Evolutionary conservation across 2,329 filamentous ascomycete species (phyloP).

Genomic region (Pyrenophora seminiperda): DNA sequence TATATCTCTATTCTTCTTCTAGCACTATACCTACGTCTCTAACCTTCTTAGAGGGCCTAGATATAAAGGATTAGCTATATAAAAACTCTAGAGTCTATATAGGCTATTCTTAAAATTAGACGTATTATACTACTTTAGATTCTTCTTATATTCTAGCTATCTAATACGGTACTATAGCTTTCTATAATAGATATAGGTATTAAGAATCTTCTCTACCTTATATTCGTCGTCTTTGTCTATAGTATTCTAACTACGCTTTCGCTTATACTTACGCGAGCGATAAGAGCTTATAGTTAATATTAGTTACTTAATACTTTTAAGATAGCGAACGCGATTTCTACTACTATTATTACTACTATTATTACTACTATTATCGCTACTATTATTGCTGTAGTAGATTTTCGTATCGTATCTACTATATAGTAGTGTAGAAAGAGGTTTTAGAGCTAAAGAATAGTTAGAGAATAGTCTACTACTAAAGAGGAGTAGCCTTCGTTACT

Average conservation of each 20-base stretch:
- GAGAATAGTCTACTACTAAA: too few species aligned
- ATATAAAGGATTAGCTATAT: neutral
- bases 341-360: neutral
- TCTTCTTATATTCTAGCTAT: neutral
- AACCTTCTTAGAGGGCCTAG: neutral
- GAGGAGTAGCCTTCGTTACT: too few species aligned
- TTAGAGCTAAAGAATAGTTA: too few species aligned
- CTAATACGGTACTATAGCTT: neutral
- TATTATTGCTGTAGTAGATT: neutral
- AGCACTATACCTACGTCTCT: neutral
- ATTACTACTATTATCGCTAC: neutral
- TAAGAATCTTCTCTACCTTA: neutral
- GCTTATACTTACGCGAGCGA: too few species aligned
- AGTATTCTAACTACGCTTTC: neutral
- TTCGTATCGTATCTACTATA: too few species aligned
- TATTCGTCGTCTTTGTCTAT: neutral
- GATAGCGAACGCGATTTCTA: neutral
- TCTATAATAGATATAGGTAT: neutral
- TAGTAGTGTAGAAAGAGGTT: neutral
- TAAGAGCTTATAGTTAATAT: neutral
- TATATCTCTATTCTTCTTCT: neutral
- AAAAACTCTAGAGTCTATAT: neutral
- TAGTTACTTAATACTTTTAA: too few species aligned
- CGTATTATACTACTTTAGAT: neutral
- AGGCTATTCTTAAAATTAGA: conserved; percentile 1